Evolutionary conservation across 164 flowering plant genomes (phyloP).

Genomic region (Annona cherimola): DNA sequence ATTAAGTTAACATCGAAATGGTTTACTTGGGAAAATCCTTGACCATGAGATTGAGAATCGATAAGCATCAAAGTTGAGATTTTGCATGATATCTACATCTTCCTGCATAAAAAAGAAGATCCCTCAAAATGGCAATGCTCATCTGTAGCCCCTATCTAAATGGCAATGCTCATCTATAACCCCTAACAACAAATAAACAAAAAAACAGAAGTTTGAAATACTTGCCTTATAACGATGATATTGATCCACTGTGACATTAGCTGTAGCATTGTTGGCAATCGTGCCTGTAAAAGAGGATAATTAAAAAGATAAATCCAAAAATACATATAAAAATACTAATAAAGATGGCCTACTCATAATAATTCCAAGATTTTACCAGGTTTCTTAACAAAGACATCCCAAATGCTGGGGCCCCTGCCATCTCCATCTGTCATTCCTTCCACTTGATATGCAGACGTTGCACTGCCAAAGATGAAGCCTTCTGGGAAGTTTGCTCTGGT

Average conservation of each 20-base stretch:
- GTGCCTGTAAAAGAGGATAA: conserved; percentile 6
- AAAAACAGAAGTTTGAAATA: background rate
- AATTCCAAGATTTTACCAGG: conserved; percentile 8
- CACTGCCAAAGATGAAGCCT: conserved; percentile 24
- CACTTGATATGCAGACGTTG: conserved; percentile 28
- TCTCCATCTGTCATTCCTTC: conserved; percentile 25
- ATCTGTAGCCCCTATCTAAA: background rate
- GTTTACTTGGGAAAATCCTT: conserved; percentile 35
- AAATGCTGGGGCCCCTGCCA: conserved; percentile 29
- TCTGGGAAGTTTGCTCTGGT: conserved; percentile 19
- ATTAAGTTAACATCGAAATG: background rate
- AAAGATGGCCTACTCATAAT: background rate
- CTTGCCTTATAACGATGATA: conserved; percentile 29
- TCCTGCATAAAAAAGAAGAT: conserved; percentile 16
- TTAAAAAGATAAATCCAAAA: background rate
- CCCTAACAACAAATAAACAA: background rate
- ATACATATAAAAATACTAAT: background rate
- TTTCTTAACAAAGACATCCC: conserved; percentile 20
- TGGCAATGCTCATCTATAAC: background rate
- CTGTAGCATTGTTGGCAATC: conserved; percentile 17
- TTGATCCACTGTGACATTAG: conserved; percentile 23
- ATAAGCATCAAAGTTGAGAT: conserved; percentile 34
- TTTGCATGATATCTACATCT: conserved; percentile 31
- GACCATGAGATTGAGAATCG: conserved; percentile 49
- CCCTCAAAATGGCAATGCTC: background rate